Percentiles rank a stretch among this genome's conserved stretches.
phyloP scores from a whole-genome alignment of 805 yeast genomes.

The Scheffersomyces coipomensis region DNA sequence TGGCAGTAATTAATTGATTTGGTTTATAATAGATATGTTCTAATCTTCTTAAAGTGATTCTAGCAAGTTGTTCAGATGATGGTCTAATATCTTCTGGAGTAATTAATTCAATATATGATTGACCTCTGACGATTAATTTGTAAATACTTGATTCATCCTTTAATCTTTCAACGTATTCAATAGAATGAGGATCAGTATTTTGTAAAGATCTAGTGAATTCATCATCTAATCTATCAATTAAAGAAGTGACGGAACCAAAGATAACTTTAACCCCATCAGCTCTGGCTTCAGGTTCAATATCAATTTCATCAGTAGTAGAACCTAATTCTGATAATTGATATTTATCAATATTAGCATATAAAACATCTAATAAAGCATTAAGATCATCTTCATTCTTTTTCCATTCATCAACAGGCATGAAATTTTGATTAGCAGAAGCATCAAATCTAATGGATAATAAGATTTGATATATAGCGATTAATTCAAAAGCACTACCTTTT shows the following conservation, averaged over 20 bases:
- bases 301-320: slow-evolving; percentile 65
- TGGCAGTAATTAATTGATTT: slow-evolving; percentile 60
- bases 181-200: slow-evolving; percentile 89
- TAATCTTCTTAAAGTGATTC: slow-evolving; percentile 78
- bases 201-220: slow-evolving; percentile 88
- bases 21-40: slow-evolving; percentile 95
- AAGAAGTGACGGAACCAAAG: slow-evolving; percentile 80
- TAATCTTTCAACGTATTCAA: slow-evolving; percentile 87
- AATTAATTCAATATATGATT: slow-evolving; percentile 74
- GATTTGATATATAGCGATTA: slow-evolving; percentile 72
- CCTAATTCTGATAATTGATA: slow-evolving; percentile 82
- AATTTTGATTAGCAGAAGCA: slow-evolving; percentile 60
- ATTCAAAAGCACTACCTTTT: slow-evolving; percentile 59
- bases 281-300: slow-evolving; percentile 60
- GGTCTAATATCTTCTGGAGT: slow-evolving; percentile 40
- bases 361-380: slow-evolving; percentile 56
- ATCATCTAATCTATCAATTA: slow-evolving; percentile 91
- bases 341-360: slow-evolving; percentile 55
- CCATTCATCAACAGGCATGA: slow-evolving; percentile 84
- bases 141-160: slow-evolving; percentile 82
- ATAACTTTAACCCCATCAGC: slow-evolving; percentile 66
- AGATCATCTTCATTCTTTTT: slow-evolving; percentile 63
- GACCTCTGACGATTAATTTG: slow-evolving; percentile 76
- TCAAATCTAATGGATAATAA: slow-evolving; percentile 89
- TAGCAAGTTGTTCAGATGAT: slow-evolving; percentile 54